Evolutionary conservation across 1,284 basidiomycete genomes (phyloP).

Genomic region (Malassezia furfur): DNA sequence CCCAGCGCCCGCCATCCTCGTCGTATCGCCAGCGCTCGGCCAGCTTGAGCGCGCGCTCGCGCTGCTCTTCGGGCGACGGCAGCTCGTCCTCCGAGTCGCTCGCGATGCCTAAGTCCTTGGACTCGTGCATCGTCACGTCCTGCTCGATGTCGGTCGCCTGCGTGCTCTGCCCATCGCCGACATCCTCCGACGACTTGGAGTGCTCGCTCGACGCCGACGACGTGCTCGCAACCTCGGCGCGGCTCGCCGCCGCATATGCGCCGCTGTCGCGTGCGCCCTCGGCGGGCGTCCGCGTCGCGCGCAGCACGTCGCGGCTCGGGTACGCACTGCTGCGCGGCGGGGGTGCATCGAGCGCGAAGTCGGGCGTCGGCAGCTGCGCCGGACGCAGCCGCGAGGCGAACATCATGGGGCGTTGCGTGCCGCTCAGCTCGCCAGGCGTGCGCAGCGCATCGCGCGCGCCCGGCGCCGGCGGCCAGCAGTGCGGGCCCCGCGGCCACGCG

Average conservation of each 20-base stretch:
- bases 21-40: constrained; percentile 46
- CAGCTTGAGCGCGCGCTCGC: constrained; percentile 11
- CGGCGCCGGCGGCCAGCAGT: constrained; percentile 2
- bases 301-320: too few relatives aligned
- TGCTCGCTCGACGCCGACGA: constrained; percentile 35
- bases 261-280: too few relatives aligned
- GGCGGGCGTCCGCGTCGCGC: too few relatives aligned
- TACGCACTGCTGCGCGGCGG: neutral
- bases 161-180: constrained; percentile 28
- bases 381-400: constrained; percentile 10
- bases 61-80: constrained; percentile 8
- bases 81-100: neutral
- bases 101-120: neutral
- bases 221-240: constrained; percentile 29
- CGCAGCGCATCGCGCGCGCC: neutral
- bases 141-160: constrained; percentile 33
- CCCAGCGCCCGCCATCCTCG: constrained; percentile 42
- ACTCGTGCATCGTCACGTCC: constrained; percentile 16
- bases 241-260: neutral
- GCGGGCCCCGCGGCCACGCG: constrained; percentile 31
- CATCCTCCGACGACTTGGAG: constrained; percentile 22
- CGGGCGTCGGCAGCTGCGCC: constrained; percentile 14
- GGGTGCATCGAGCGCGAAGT: neutral
- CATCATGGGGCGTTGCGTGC: constrained; percentile 5
- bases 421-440: neutral